phyloP scores from a whole-genome alignment of 768 basidiomycete genomes.

The Cystoderma amianthinum region DNA sequence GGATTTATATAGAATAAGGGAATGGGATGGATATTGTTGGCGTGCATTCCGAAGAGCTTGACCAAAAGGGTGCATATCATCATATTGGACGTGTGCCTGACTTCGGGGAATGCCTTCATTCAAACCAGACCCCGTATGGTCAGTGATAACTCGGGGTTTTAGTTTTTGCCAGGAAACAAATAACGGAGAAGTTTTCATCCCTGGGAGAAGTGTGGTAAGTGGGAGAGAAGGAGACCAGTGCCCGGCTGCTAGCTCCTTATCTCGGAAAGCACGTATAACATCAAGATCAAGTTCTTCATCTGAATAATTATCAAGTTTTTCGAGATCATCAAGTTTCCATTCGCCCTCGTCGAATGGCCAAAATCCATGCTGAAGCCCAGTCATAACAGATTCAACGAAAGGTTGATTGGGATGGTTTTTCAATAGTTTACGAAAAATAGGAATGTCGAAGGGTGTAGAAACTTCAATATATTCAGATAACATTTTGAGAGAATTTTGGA shows the following conservation, averaged over 20 bases:
- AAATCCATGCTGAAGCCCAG: slow-evolving; percentile 18
- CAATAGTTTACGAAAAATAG: slow-evolving; percentile 16
- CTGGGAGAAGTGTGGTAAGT: slow-evolving; percentile 13
- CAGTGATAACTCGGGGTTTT: slow-evolving; percentile 17
- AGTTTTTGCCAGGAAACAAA: slow-evolving; percentile 17
- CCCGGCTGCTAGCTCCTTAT: background rate
- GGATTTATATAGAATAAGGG: slow-evolving; percentile 16
- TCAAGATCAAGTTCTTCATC: slow-evolving; percentile 4
- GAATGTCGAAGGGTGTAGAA: slow-evolving; percentile 18
- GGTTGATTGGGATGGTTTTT: slow-evolving; percentile 14
- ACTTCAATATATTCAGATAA: slow-evolving; percentile 12
- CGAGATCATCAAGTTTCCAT: slow-evolving; percentile 6
- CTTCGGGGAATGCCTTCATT: slow-evolving; percentile 6
- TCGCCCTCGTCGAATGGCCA: slow-evolving; percentile 21
- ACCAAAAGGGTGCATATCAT: slow-evolving; percentile 15
- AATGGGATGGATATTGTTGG: background rate
- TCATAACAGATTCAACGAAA: slow-evolving; percentile 17
- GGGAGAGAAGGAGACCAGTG: slow-evolving; percentile 4
- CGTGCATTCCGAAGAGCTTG: slow-evolving; percentile 6
- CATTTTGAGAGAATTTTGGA: background rate
- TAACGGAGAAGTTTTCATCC: slow-evolving; percentile 18
- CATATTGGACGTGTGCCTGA: slow-evolving; percentile 14
- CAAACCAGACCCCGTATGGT: slow-evolving; percentile 16
- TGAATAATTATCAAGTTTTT: slow-evolving; percentile 8
- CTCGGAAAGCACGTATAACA: background rate